phyloP scores from a whole-genome alignment of 164 flowering plant species.

The Saururus chinensis region DNA sequence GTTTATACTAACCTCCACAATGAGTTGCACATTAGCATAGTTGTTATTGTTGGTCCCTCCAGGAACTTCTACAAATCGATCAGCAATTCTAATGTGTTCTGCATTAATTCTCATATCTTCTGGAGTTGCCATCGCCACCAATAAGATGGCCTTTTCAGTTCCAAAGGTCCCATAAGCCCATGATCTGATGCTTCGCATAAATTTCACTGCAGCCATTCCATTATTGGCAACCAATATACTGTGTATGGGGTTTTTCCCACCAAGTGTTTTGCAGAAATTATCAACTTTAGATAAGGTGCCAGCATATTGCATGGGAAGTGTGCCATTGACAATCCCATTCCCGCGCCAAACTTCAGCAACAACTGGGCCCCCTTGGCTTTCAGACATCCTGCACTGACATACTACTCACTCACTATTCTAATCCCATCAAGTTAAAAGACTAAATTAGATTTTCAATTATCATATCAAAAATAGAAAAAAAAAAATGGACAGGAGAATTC shows the following conservation, averaged over 20 bases:
- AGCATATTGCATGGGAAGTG: conserved; percentile 33
- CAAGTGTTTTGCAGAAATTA: conserved; percentile 78
- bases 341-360: conserved; percentile 37
- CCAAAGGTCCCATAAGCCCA: conserved; percentile 99
- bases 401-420: not conserved
- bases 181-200: conserved; percentile 87
- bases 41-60: conserved; percentile 99
- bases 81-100: conserved; percentile 96
- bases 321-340: conserved; percentile 44
- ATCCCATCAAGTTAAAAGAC: not conserved
- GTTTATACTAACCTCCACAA: conserved; percentile 68
- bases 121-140: conserved; percentile 99
- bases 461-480: not conserved
- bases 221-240: conserved; percentile 95
- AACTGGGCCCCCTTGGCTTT: conserved; percentile 28
- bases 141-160: conserved; percentile 80
- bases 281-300: conserved; percentile 48
- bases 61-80: conserved; percentile 98
- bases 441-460: not conserved
- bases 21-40: conserved; percentile 99
- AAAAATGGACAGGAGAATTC: not conserved
- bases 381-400: conserved; percentile 36
- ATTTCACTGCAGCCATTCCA: conserved; percentile 99
- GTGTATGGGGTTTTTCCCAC: conserved; percentile 79
- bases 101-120: conserved; percentile 99